Conservation (phyloP, 345 rosid species). For the Camelina hispida region DNA sequence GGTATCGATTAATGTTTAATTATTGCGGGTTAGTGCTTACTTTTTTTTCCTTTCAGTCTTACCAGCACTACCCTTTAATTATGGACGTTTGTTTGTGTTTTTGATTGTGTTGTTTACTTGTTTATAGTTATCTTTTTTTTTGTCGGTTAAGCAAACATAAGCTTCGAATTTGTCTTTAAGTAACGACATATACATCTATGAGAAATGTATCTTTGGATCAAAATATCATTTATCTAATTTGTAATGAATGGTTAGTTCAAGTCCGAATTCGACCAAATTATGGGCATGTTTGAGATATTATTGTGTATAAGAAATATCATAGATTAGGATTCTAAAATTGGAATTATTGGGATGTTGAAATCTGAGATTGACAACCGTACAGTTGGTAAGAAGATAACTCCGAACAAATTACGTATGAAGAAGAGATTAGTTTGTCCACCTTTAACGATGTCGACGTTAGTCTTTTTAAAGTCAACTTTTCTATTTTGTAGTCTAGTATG, state of each 20-base stretch:
- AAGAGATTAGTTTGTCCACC: slow-evolving; percentile 25
- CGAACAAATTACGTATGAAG: slow-evolving; percentile 31
- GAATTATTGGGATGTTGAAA: slow-evolving; percentile 38
- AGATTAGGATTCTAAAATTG: not conserved
- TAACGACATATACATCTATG: not conserved
- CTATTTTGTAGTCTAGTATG: not conserved
- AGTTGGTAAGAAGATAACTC: slow-evolving; percentile 30
- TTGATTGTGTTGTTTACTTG: not conserved
- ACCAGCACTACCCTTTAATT: slow-evolving; percentile 33
- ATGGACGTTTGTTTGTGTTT: slow-evolving; percentile 27
- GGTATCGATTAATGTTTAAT: slow-evolving; percentile 40
- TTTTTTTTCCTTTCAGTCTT: slow-evolving; percentile 18
- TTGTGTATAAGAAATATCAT: not conserved
- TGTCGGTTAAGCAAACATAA: slow-evolving; percentile 35
- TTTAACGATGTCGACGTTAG: slow-evolving; percentile 16
- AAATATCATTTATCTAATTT: not conserved
- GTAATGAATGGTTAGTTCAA: not conserved
- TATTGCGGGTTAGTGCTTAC: slow-evolving; percentile 43
- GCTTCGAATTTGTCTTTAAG: not conserved
- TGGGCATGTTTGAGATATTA: slow-evolving; percentile 1
- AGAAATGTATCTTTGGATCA: not conserved
- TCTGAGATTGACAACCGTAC: slow-evolving; percentile 10
- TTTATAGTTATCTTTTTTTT: not conserved
- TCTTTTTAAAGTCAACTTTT: slow-evolving; percentile 13
- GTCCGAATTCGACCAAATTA: not conserved